Evolutionary conservation across 2,329 filamentous ascomycete species (phyloP).

Genomic region (Ophiocordyceps camponoti-saundersi): DNA sequence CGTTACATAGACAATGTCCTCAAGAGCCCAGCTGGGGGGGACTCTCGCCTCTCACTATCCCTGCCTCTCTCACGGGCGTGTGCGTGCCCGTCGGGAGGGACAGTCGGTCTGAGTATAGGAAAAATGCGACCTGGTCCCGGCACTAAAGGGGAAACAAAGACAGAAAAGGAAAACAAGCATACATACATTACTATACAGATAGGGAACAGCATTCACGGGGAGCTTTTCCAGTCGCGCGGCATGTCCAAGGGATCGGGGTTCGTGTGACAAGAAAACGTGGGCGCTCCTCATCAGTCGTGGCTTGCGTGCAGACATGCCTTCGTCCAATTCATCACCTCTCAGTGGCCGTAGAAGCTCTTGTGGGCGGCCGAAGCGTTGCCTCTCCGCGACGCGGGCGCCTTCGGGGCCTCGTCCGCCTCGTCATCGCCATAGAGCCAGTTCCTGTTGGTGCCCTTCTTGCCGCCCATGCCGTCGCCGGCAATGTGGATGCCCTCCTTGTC

Average conservation of each 20-base stretch:
- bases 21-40: too few species aligned
- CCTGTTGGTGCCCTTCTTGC: slow-evolving; percentile 32
- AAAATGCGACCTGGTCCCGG: neutral
- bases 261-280: slow-evolving; percentile 1
- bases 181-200: neutral
- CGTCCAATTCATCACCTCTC: slow-evolving; percentile 7
- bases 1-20: neutral
- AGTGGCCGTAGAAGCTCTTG: slow-evolving; percentile 31
- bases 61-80: too few species aligned
- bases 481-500: slow-evolving; percentile 24
- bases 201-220: neutral
- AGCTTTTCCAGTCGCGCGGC: neutral
- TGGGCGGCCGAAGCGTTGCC: slow-evolving; percentile 7
- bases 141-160: neutral
- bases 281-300: slow-evolving; percentile 15
- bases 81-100: too few species aligned
- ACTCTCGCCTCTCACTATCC: too few species aligned
- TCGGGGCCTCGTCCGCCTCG: slow-evolving; percentile 15
- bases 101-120: too few species aligned
- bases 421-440: slow-evolving; percentile 43
- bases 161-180: neutral
- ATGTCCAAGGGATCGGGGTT: neutral
- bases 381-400: slow-evolving; percentile 14
- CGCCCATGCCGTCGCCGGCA: slow-evolving; percentile 48
- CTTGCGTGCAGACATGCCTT: slow-evolving; percentile 14